Percentiles rank a stretch among this genome's conserved stretches.
phyloP scores from a whole-genome alignment of 2,329 filamentous ascomycete genomes.

The Curvularia sp. region DNA sequence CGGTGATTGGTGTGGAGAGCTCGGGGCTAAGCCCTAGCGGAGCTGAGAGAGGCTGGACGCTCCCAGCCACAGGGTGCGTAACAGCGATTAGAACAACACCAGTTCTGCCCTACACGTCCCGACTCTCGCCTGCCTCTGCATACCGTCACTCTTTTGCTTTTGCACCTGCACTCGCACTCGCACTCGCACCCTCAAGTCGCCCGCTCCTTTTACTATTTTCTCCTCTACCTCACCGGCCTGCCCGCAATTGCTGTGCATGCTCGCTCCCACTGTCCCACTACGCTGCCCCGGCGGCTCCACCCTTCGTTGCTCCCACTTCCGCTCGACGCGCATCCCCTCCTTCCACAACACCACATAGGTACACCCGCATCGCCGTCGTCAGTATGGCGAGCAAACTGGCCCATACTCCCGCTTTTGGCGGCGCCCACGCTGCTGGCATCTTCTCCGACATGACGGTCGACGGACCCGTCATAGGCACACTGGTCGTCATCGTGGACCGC shows the following conservation, averaged over 20 bases:
- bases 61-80: conserved; percentile 31
- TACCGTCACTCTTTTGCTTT: conserved; percentile 30
- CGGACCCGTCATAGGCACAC: conserved; percentile 89
- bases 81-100: conserved; percentile 21
- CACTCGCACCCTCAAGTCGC: background rate
- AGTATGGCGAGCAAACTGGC: conserved; percentile 49
- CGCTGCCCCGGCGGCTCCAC: conserved; percentile 27
- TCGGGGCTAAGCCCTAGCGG: conserved; percentile 3
- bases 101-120: conserved; percentile 9
- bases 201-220: background rate
- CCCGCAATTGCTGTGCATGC: conserved; percentile 35
- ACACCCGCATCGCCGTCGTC: background rate
- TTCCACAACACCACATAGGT: background rate
- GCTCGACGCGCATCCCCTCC: conserved; percentile 13
- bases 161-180: background rate
- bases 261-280: conserved; percentile 18
- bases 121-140: conserved; percentile 11
- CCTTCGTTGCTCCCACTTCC: conserved; percentile 3
- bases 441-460: conserved; percentile 94
- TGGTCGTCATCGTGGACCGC: conserved; percentile 90
- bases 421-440: conserved; percentile 86
- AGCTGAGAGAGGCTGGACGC: conserved; percentile 24
- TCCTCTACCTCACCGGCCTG: background rate
- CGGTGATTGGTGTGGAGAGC: conserved; percentile 16
- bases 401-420: conserved; percentile 52